These are phyloP conservation scores for Amanita exitialis DNA, from an alignment of 768 basidiomycete species.

Conservation along the genomic window DNA sequence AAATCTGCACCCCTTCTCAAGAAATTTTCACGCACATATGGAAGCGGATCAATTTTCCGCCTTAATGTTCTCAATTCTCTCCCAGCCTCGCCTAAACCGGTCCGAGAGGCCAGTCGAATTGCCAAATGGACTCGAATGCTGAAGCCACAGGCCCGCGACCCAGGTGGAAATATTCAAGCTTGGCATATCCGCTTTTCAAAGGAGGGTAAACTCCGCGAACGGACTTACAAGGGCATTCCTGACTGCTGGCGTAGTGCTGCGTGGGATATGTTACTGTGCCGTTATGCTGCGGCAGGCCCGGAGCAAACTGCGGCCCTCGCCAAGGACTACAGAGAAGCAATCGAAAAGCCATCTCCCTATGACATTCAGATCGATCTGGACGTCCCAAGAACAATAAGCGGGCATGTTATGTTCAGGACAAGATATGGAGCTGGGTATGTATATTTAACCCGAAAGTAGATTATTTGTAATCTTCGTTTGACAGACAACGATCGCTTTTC, in stretches of 20 bases:
- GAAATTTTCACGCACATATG: constrained; percentile 35
- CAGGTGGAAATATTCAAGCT: constrained; percentile 63
- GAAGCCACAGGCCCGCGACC: constrained; percentile 52
- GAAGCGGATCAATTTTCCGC: constrained; percentile 34
- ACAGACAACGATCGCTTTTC: constrained; percentile 88
- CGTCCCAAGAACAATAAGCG: constrained; percentile 91
- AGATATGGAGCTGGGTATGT: constrained; percentile 90
- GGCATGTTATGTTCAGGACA: constrained; percentile 90
- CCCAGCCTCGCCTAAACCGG: constrained; percentile 34
- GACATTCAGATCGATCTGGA: constrained; percentile 98
- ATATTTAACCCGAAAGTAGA: constrained; percentile 1
- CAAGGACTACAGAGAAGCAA: constrained; percentile 44
- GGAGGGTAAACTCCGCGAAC: constrained; percentile 55
- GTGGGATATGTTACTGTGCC: constrained; percentile 76
- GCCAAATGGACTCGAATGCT: constrained; percentile 95
- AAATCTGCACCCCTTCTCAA: constrained; percentile 53
- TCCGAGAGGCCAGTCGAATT: constrained; percentile 70
- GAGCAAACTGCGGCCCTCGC: constrained; percentile 33
- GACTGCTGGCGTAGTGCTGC: constrained; percentile 92
- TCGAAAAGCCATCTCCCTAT: constrained; percentile 78
- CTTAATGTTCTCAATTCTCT: constrained; percentile 36
- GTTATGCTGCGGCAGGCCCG: constrained; percentile 35
- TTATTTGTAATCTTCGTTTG: neutral
- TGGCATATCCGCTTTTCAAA: constrained; percentile 66
- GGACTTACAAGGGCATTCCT: constrained; percentile 93